phyloP scores from a whole-genome alignment of 1,284 basidiomycete species.

The Clitocybe nebularis region DNA sequence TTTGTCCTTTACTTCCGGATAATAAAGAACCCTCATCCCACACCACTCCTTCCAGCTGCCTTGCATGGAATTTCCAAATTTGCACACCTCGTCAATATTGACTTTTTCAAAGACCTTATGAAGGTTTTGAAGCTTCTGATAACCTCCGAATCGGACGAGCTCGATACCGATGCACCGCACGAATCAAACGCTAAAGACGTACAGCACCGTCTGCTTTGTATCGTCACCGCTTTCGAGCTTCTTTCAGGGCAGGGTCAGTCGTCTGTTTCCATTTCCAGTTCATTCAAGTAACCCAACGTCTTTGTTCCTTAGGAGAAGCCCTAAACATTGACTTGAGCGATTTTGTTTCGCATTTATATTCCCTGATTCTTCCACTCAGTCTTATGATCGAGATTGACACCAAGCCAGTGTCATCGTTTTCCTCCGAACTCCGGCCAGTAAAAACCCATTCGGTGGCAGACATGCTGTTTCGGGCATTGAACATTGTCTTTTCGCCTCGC shows the following conservation, averaged over 20 bases:
- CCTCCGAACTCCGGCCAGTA: slow-evolving; percentile 21
- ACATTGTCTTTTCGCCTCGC: slow-evolving; percentile 72
- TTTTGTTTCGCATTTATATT: slow-evolving; percentile 79
- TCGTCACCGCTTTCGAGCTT: slow-evolving; percentile 95
- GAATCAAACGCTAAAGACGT: slow-evolving; percentile 32
- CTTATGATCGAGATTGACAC: slow-evolving; percentile 48
- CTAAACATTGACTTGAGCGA: slow-evolving; percentile 94
- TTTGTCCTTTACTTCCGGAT: slow-evolving; percentile 98
- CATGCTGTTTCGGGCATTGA: slow-evolving; percentile 84
- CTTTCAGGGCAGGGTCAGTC: slow-evolving; percentile 87
- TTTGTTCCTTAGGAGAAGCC: slow-evolving; percentile 69
- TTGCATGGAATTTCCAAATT: slow-evolving; percentile 91
- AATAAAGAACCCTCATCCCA: slow-evolving; percentile 83
- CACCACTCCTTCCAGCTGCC: slow-evolving; percentile 82
- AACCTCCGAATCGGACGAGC: slow-evolving; percentile 42
- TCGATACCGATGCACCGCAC: slow-evolving; percentile 29
- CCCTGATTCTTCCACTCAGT: slow-evolving; percentile 60
- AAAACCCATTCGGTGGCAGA: slow-evolving; percentile 48
- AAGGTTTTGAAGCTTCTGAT: slow-evolving; percentile 83
- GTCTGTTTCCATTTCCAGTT: background rate
- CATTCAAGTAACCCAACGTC: slow-evolving; percentile 11
- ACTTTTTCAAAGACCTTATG: slow-evolving; percentile 97
- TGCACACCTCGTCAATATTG: slow-evolving; percentile 95
- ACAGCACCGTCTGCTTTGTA: slow-evolving; percentile 77
- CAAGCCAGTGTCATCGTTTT: slow-evolving; percentile 13